phyloP scores from a whole-genome alignment of 2,329 filamentous ascomycete species.

The Fusarium pininemorale region DNA sequence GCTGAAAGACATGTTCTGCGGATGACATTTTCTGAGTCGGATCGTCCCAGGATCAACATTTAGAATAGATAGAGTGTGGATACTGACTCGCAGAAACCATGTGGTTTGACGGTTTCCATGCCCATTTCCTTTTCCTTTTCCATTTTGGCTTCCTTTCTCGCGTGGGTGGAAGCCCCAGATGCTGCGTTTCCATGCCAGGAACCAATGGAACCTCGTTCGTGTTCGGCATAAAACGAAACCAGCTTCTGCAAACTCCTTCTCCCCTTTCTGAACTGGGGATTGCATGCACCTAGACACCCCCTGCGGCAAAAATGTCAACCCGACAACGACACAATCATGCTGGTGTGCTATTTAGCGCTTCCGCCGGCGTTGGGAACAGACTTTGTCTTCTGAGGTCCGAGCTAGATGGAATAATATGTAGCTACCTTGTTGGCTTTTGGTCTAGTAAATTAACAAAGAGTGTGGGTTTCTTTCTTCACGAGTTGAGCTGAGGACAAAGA shows the following conservation, averaged over 20 bases:
- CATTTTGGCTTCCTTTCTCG: neutral
- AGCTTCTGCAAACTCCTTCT: neutral
- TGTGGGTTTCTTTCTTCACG: conserved; percentile 3
- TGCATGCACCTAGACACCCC: conserved; percentile 27
- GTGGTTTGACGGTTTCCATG: conserved; percentile 19
- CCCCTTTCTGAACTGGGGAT: conserved; percentile 14
- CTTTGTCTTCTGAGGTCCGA: conserved; percentile 4
- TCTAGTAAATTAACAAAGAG: conserved; percentile 7
- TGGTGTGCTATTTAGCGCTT: conserved; percentile 28
- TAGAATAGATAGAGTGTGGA: conserved; percentile 18
- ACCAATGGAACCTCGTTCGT: conserved; percentile 17
- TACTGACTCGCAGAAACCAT: conserved; percentile 38
- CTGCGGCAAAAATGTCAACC: conserved; percentile 42
- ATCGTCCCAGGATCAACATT: conserved; percentile 11
- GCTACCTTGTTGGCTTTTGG: neutral
- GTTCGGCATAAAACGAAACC: conserved; percentile 10
- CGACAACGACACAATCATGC: conserved; percentile 33
- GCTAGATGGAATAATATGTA: conserved; percentile 2
- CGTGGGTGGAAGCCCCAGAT: conserved; percentile 23
- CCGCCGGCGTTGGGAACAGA: conserved; percentile 13
- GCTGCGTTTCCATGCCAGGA: conserved; percentile 1
- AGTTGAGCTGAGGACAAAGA: conserved; percentile 6
- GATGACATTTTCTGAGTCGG: conserved; percentile 10
- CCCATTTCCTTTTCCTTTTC: neutral
- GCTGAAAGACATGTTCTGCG: neutral